Evolutionary conservation across 768 basidiomycete genomes (phyloP).

Genomic region (Leccinellum luteum): DNA sequence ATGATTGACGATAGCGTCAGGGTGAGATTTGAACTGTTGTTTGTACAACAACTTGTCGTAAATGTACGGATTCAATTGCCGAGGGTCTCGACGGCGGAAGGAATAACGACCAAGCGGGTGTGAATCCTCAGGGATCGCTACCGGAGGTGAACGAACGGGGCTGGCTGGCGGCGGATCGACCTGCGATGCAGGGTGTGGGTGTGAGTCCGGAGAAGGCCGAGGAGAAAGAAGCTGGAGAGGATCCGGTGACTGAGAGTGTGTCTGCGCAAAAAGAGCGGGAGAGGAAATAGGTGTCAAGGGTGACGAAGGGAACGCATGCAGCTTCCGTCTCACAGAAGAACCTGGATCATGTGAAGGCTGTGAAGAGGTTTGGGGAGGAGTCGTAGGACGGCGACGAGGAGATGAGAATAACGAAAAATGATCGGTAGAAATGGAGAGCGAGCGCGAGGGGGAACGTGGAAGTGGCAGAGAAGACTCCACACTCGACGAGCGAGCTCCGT

Average conservation of each 20-base stretch:
- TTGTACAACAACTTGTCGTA: conserved; percentile 55
- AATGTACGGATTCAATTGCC: conserved; percentile 62
- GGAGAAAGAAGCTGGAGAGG: conserved; percentile 18
- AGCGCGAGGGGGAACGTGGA: conserved; percentile 6
- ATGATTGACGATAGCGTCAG: conserved; percentile 66
- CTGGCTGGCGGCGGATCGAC: background rate
- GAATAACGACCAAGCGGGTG: conserved; percentile 42
- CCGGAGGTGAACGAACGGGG: conserved; percentile 1
- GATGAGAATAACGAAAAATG: conserved; percentile 14
- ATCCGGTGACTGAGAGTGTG: conserved; percentile 20
- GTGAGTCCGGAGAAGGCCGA: conserved; percentile 1
- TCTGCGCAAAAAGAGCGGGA: conserved; percentile 4
- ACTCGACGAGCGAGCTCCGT: background rate
- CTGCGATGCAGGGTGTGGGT: background rate
- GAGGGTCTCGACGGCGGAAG: conserved; percentile 50
- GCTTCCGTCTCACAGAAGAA: background rate
- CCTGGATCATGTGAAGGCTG: conserved; percentile 5
- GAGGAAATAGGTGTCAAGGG: conserved; percentile 25
- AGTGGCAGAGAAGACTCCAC: background rate
- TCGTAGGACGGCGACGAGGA: conserved; percentile 10
- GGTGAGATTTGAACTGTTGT: conserved; percentile 46
- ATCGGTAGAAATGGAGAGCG: conserved; percentile 16
- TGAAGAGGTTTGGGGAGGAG: conserved; percentile 19
- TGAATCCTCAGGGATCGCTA: conserved; percentile 17
- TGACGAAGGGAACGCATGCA: conserved; percentile 5